These are phyloP conservation scores for Rickenella mellea DNA, from an alignment of 768 basidiomycete species.

Conservation along the genomic window DNA sequence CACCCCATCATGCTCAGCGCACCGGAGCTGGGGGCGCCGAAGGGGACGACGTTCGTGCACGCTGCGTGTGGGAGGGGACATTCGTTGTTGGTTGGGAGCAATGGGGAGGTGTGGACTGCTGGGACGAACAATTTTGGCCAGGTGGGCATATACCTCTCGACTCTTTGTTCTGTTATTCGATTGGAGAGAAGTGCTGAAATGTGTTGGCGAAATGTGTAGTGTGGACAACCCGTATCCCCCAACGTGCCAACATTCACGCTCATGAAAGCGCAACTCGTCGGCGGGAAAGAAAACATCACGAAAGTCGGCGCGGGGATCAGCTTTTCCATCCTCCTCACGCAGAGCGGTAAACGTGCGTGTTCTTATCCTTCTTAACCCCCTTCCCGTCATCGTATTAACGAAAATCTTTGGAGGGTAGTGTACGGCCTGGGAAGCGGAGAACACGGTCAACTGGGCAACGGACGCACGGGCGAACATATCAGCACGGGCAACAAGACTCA, in stretches of 20 bases:
- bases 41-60: slow-evolving; percentile 56
- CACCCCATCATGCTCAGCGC: slow-evolving; percentile 56
- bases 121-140: slow-evolving; percentile 78
- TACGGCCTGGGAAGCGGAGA: slow-evolving; percentile 89
- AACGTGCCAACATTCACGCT: slow-evolving; percentile 60
- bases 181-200: not conserved
- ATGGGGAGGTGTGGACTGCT: slow-evolving; percentile 76
- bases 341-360: slow-evolving; percentile 63
- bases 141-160: slow-evolving; percentile 28
- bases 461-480: slow-evolving; percentile 87
- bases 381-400: not conserved
- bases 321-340: slow-evolving; percentile 78
- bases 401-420: slow-evolving; percentile 34
- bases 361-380: not conserved
- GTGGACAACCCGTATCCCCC: slow-evolving; percentile 56
- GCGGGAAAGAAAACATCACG: slow-evolving; percentile 56
- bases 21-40: slow-evolving; percentile 47
- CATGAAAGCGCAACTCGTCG: slow-evolving; percentile 47
- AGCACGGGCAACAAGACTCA: slow-evolving; percentile 76
- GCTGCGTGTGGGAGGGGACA: slow-evolving; percentile 83
- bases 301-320: slow-evolving; percentile 75
- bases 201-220: slow-evolving; percentile 30
- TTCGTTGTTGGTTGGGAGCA: slow-evolving; percentile 71
- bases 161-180: not conserved
- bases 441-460: slow-evolving; percentile 89